These are phyloP conservation scores for Sonneratia alba DNA, from an alignment of 345 rosid genomes.

Conservation along the genomic window DNA sequence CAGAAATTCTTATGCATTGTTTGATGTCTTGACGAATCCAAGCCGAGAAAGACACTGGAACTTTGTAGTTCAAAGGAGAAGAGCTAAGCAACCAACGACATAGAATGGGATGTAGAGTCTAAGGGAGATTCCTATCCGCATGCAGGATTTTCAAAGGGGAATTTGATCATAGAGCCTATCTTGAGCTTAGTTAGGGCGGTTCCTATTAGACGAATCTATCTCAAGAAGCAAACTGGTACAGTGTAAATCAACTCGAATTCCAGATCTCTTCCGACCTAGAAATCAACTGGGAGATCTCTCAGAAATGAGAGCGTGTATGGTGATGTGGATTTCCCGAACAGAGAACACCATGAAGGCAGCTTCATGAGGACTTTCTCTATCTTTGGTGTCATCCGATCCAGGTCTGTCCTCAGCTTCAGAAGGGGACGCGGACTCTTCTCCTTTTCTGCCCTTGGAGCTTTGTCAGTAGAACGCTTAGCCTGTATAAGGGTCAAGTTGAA, in stretches of 20 bases:
- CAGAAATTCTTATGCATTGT: no score
- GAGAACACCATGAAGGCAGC: slow-evolving; percentile 73
- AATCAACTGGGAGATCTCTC: slow-evolving; percentile 46
- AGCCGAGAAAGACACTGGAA: no score
- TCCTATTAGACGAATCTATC: neutral
- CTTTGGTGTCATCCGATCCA: slow-evolving; percentile 50
- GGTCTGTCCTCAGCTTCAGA: slow-evolving; percentile 79
- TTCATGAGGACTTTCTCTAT: slow-evolving; percentile 33
- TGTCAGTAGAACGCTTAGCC: slow-evolving; percentile 22
- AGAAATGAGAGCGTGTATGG: slow-evolving; percentile 61
- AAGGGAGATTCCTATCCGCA: no score
- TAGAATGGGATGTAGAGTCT: no score
- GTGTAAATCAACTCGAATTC: neutral
- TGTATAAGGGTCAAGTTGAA: slow-evolving; percentile 49
- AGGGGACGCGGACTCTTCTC: slow-evolving; percentile 27
- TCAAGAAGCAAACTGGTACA: neutral
- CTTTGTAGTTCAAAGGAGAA: no score
- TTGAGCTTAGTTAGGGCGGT: neutral
- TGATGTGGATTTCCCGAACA: slow-evolving; percentile 79
- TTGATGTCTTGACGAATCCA: no score
- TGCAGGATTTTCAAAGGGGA: no score
- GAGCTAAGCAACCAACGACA: no score
- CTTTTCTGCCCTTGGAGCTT: slow-evolving; percentile 1
- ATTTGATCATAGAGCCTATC: no score
- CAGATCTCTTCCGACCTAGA: slow-evolving; percentile 14